phyloP scores from a whole-genome alignment of 2,329 filamentous ascomycete species.

The Paecilomyces fulvus region DNA sequence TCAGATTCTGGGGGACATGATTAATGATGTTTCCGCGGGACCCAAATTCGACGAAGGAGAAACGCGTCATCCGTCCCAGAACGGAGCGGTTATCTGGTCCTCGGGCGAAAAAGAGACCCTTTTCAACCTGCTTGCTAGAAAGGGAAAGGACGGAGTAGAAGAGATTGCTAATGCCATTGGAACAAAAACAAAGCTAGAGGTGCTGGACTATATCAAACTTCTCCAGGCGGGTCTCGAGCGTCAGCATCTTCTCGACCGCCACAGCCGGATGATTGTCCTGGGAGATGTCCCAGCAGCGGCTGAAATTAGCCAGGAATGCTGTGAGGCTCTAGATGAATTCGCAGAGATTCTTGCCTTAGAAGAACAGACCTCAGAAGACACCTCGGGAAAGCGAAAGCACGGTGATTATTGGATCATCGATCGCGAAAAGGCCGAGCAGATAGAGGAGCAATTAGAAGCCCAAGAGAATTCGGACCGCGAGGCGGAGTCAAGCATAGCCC shows the following conservation, averaged over 20 bases:
- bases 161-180: conserved; percentile 56
- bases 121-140: conserved; percentile 55
- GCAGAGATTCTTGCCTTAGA: conserved; percentile 58
- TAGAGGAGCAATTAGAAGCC: conserved; percentile 18
- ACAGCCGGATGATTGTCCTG: conserved; percentile 34
- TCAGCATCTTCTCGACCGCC: conserved; percentile 27
- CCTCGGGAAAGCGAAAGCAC: conserved; percentile 52
- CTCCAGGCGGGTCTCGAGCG: conserved; percentile 46
- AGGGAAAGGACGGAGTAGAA: conserved; percentile 54
- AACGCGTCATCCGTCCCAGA: conserved; percentile 43
- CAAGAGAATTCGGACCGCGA: conserved; percentile 18
- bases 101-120: conserved; percentile 60
- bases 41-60: conserved; percentile 6
- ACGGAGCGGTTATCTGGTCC: conserved; percentile 66
- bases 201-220: conserved; percentile 59
- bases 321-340: conserved; percentile 55
- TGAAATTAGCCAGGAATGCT: conserved; percentile 62
- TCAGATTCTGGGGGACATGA: conserved; percentile 48
- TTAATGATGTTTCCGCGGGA: conserved; percentile 29
- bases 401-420: conserved; percentile 60
- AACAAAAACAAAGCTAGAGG: conserved; percentile 67
- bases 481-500: conserved; percentile 25
- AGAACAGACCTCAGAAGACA: conserved; percentile 56
- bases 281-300: conserved; percentile 61
- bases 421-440: conserved; percentile 17